Evolutionary conservation across 495 filamentous ascomycete genomes (phyloP), one percentile per base, ranked within the genome.

Genomic region (Tuber indicum): DNA sequence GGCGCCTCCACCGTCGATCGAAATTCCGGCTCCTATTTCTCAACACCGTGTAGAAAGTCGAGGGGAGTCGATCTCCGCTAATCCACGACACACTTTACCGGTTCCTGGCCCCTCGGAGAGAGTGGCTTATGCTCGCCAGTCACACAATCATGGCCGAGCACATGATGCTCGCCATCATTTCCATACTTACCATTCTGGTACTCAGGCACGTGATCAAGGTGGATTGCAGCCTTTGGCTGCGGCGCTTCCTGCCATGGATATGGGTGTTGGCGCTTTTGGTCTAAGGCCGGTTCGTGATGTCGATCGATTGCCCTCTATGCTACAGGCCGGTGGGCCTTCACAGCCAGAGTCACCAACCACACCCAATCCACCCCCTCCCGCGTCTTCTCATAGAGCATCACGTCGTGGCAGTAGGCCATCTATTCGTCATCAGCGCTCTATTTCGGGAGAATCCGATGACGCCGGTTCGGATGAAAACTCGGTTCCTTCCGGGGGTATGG

Each of bases 311-410:
- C 92, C 92, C 19, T 95, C 92, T 75, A 96, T 96, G 90, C 85
- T 93, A 45, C 91, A 93, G 2, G 87, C 89, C 3, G 91, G 91
- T 36, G 86, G 94, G 73, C 88, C 90, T 41, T 97, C 96, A 12
- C 96, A 97, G 82, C 96, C 96, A 1, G 92, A 93, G 74, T 97
- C 95, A 16, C 96, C 96, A 1, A 97, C 94, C 17, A 99, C 96
- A 1, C 96, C 95, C 16, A 88, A 92, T 73, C 92, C 92, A 58
- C 91, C 90, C 17, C 71, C 73, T 32, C 78, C 76, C 36, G 75
- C 85, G 78, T 78, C 82, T 71, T 81, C 81, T 17, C 81, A 73
- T 12, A 83, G 76, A 44, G 80, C 66, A 66, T 52, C 49, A 70
- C 81, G 80, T 19, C 84, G 87, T 79, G 78, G 88, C 74, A 86